A percentile compares a stretch with the other conserved stretches of the same genome.
Evolutionary conservation across 225 moss, liverwort and hornwort genomes (phyloP).

Genomic region (Takakia lepidozioides): DNA sequence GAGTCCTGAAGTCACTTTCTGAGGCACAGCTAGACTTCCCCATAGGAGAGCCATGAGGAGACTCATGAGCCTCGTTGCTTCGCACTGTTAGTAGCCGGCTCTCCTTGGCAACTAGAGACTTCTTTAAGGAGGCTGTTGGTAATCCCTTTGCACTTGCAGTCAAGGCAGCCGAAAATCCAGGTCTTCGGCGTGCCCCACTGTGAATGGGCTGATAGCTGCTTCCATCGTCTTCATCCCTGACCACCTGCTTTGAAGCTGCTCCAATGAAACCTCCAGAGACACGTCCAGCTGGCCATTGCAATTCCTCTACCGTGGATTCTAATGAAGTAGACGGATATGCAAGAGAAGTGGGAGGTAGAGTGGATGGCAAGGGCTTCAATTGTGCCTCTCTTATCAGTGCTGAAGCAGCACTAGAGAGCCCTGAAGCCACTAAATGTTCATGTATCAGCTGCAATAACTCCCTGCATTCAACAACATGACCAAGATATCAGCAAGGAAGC

Average conservation of each 20-base stretch:
- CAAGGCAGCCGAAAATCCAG: conserved; percentile 66
- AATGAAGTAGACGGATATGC: conserved; percentile 31
- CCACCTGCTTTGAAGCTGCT: conserved; percentile 22
- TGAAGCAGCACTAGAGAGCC: conserved; percentile 66
- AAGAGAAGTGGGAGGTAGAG: conserved; percentile 45
- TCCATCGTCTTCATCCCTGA: conserved; percentile 55
- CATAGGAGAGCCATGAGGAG: conserved; percentile 7
- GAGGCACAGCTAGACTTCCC: conserved; percentile 25
- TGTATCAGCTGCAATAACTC: conserved; percentile 96
- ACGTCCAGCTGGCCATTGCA: conserved; percentile 88
- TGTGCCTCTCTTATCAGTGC: conserved; percentile 76
- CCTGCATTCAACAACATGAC: conserved; percentile 23
- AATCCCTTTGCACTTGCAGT: conserved; percentile 47
- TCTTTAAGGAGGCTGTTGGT: conserved; percentile 47
- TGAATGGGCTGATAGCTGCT: conserved; percentile 47
- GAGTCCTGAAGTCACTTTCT: conserved; percentile 54
- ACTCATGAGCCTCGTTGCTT: conserved; percentile 38
- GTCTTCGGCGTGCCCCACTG: conserved; percentile 73
- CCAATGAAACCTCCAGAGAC: conserved; percentile 68
- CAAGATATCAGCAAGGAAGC: not conserved
- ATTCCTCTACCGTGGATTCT: conserved; percentile 33
- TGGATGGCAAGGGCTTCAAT: conserved; percentile 75
- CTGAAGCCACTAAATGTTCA: conserved; percentile 88
- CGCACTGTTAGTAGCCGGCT: conserved; percentile 24
- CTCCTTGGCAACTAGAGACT: conserved; percentile 65